Conservation (phyloP, 306 rosid species). For the Herpetospermum pedunculosum region DNA sequence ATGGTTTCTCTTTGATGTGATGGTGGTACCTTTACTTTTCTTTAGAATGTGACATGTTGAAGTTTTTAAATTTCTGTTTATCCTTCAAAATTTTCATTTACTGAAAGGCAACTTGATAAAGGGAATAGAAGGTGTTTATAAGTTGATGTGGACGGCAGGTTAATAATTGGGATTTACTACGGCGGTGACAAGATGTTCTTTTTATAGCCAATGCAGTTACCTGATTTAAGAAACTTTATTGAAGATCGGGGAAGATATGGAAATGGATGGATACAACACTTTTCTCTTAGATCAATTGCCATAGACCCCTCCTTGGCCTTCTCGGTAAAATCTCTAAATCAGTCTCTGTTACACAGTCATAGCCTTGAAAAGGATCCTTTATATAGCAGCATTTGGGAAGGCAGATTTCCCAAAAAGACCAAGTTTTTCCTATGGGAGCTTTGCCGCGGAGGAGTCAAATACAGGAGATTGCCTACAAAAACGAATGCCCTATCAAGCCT, state of each 20-base stretch:
- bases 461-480: too few relatives aligned
- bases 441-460: too few relatives aligned
- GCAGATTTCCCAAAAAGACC: too few relatives aligned
- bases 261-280: background rate
- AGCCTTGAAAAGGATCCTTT: too few relatives aligned
- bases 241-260: background rate
- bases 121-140: background rate
- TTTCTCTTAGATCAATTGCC: background rate
- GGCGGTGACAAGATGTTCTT: background rate
- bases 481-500: too few relatives aligned
- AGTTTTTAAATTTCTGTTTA: background rate
- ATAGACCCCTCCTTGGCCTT: too few relatives aligned
- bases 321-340: too few relatives aligned
- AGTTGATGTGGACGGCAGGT: background rate
- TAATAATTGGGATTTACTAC: background rate
- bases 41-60: background rate
- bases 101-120: background rate
- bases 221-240: background rate
- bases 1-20: conserved; percentile 4
- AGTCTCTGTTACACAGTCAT: too few relatives aligned
- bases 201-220: background rate
- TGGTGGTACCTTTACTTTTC: background rate
- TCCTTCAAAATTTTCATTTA: background rate
- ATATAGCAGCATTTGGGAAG: too few relatives aligned
- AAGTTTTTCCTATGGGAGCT: too few relatives aligned